phyloP scores from a whole-genome alignment of 352 stramenopile genomes.

The Phytopythium cucurbitacearum region DNA sequence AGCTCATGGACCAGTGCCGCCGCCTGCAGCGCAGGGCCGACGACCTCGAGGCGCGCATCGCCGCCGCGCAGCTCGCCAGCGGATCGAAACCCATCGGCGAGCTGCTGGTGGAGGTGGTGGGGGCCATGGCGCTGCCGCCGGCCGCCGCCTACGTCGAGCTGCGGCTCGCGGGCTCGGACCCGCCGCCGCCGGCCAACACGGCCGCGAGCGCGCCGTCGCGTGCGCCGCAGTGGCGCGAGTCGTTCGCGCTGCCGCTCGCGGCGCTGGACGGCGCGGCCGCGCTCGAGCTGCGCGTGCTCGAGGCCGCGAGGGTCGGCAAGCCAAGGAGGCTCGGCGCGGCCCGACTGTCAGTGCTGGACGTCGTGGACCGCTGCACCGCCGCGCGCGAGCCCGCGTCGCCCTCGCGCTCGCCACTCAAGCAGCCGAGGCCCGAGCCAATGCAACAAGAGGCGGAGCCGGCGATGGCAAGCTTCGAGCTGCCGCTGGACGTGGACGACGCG shows the following conservation, averaged over 20 bases:
- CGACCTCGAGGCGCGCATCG: conserved; percentile 39
- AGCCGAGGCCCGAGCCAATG: background rate
- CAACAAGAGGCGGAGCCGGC: conserved; percentile 8
- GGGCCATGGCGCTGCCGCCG: conserved; percentile 64
- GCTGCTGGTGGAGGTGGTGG: conserved; percentile 51
- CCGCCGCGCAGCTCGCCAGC: conserved; percentile 4
- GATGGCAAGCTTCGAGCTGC: conserved; percentile 63
- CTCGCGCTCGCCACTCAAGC: background rate
- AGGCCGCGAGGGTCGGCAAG: conserved; percentile 44
- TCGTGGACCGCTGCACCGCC: conserved; percentile 31
- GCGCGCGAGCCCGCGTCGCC: conserved; percentile 6
- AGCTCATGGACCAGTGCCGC: conserved; percentile 58
- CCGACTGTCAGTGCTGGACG: conserved; percentile 33
- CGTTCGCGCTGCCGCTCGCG: conserved; percentile 45
- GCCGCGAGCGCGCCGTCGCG: conserved; percentile 58
- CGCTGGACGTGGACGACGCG: conserved; percentile 54
- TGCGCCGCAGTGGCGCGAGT: conserved; percentile 55
- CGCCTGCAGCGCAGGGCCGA: conserved; percentile 27
- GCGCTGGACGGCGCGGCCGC: conserved; percentile 43
- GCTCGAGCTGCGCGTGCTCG: conserved; percentile 44
- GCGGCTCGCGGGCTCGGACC: background rate
- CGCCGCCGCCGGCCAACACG: conserved; percentile 29
- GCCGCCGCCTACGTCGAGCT: conserved; percentile 34
- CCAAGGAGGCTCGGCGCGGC: conserved; percentile 48
- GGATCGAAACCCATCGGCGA: conserved; percentile 18